Evolutionary conservation across 768 basidiomycete genomes (phyloP).

Genomic region (Boletus reticuloceps): DNA sequence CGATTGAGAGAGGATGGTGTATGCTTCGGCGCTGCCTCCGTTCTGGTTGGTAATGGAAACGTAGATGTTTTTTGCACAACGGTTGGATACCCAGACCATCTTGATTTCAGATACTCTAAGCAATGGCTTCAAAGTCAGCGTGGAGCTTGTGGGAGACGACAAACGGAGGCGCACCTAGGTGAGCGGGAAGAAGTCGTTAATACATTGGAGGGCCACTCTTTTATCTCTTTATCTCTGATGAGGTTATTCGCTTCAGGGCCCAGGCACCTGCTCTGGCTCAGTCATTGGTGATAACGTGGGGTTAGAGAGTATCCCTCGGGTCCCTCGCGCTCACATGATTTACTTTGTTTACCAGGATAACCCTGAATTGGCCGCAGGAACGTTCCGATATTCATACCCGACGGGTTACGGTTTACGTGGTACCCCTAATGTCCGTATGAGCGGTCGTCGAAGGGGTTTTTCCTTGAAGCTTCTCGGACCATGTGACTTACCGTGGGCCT

Average conservation of each 20-base stretch:
- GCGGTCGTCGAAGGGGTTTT: too few relatives aligned
- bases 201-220: too few relatives aligned
- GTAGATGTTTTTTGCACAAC: neutral
- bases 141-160: neutral
- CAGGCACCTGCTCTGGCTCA: neutral
- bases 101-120: neutral
- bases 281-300: neutral
- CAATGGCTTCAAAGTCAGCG: neutral
- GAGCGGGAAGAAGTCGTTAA: neutral
- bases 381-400: too few relatives aligned
- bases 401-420: too few relatives aligned
- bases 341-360: neutral
- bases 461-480: too few relatives aligned
- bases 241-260: too few relatives aligned
- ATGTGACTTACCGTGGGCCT: too few relatives aligned
- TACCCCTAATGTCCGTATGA: too few relatives aligned
- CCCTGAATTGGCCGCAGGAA: too few relatives aligned
- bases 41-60: slow-evolving; percentile 8
- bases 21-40: neutral
- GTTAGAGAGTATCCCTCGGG: too few relatives aligned
- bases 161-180: neutral
- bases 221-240: too few relatives aligned
- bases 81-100: slow-evolving; percentile 22
- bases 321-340: too few relatives aligned
- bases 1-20: neutral